A percentile compares a stretch with the other conserved stretches of the same genome.
Conservation (phyloP, 371 early-diverging fungal genomes). For the Haplosporangium sp. region DNA sequence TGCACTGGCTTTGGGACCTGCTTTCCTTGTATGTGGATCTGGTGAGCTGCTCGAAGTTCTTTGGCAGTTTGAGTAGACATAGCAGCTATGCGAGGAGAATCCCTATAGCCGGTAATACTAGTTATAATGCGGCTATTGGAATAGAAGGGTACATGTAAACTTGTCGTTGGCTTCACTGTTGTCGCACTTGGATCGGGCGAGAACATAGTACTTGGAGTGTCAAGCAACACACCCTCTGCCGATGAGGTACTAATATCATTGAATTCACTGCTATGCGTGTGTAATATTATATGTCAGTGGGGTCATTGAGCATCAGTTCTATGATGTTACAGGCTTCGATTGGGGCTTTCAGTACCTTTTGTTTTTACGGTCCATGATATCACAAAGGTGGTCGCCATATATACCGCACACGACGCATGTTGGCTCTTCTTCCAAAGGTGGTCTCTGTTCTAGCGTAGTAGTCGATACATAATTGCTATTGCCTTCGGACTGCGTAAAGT, state of each 20-base stretch:
- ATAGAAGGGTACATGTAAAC: background rate
- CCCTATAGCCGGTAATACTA: conserved; percentile 62
- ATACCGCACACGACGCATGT: conserved; percentile 64
- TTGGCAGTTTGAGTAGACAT: conserved; percentile 46
- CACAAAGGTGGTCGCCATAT: conserved; percentile 67
- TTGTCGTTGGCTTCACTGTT: background rate
- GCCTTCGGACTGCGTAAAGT: background rate
- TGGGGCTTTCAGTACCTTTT: conserved; percentile 59
- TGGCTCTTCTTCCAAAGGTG: conserved; percentile 57
- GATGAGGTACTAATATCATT: no score
- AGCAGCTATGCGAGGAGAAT: conserved; percentile 52
- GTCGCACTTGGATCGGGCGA: background rate
- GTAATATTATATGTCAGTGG: no score
- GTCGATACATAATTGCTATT: conserved; percentile 20
- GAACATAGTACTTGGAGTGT: background rate
- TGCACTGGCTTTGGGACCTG: conserved; percentile 63
- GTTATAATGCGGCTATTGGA: conserved; percentile 56
- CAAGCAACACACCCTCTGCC: no score
- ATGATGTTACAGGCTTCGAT: no score
- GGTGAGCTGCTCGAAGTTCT: conserved; percentile 58
- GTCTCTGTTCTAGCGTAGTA: conserved; percentile 57
- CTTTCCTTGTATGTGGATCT: conserved; percentile 62
- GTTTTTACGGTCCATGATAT: conserved; percentile 61
- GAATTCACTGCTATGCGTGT: no score
- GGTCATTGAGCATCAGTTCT: no score